Percentiles rank a stretch among this genome's conserved stretches.
Conservation (phyloP, 306 rosid species). For the Lathyrus sativus region DNA sequence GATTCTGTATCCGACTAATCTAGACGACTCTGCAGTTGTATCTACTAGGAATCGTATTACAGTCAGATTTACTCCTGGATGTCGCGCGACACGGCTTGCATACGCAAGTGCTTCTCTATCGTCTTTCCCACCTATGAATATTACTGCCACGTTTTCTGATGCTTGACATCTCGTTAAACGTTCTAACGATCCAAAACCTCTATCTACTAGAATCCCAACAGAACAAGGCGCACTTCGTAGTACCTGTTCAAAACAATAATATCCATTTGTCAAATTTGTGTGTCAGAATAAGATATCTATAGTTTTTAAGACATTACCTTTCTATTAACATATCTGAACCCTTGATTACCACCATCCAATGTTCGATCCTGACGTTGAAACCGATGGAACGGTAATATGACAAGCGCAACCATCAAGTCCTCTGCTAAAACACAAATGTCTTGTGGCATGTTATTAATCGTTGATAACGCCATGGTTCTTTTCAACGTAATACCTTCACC, state of each 20-base stretch:
- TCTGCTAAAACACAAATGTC: slow-evolving; percentile 75
- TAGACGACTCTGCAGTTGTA: slow-evolving; percentile 48
- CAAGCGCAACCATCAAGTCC: slow-evolving; percentile 64
- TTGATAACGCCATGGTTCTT: slow-evolving; percentile 62
- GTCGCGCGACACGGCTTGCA: slow-evolving; percentile 62
- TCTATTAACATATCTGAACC: slow-evolving; percentile 80
- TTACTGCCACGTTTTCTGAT: slow-evolving; percentile 58
- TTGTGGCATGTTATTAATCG: slow-evolving; percentile 62
- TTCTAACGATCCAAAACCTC: slow-evolving; percentile 71
- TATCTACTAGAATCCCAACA: slow-evolving; percentile 85
- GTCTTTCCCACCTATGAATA: slow-evolving; percentile 89
- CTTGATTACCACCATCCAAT: slow-evolving; percentile 56
- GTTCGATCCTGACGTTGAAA: slow-evolving; percentile 58
- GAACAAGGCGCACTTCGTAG: slow-evolving; percentile 77
- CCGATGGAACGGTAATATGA: slow-evolving; percentile 87
- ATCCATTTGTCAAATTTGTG: not conserved
- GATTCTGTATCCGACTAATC: slow-evolving; percentile 53
- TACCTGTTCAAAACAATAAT: slow-evolving; percentile 50
- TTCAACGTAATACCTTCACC: slow-evolving; percentile 58
- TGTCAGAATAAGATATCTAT: not conserved
- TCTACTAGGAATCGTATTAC: slow-evolving; percentile 79
- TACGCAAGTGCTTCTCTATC: slow-evolving; percentile 88
- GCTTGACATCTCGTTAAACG: slow-evolving; percentile 46
- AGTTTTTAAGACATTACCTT: slow-evolving; percentile 57
- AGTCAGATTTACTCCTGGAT: slow-evolving; percentile 71